Evolutionary conservation across 257 asterid species (phyloP).

Genomic region (Solanum acaule): DNA sequence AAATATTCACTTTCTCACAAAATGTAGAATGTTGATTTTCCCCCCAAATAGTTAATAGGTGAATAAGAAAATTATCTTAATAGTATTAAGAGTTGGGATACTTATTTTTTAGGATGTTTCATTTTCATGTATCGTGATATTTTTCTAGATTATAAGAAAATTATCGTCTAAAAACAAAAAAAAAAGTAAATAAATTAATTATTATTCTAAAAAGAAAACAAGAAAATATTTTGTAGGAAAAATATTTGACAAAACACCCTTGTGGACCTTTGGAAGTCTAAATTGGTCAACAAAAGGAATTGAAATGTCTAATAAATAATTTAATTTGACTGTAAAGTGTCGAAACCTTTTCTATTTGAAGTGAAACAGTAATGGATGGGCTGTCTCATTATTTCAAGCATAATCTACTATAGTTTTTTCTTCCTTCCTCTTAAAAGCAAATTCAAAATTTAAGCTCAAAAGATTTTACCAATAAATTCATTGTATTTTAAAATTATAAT

Average conservation of each 20-base stretch:
- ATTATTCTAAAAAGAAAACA: too few relatives aligned
- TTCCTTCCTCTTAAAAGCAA: neutral
- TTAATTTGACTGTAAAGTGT: neutral
- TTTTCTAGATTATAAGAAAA: neutral
- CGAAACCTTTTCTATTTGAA: neutral
- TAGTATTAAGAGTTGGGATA: neutral
- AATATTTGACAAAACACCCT: too few relatives aligned
- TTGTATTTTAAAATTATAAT: too few relatives aligned
- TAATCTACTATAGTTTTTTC: neutral
- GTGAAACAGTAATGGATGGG: neutral
- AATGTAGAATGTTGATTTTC: neutral
- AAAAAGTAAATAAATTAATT: too few relatives aligned
- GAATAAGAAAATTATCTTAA: neutral
- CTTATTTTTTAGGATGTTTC: neutral
- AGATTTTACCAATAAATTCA: too few relatives aligned
- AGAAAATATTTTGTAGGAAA: too few relatives aligned
- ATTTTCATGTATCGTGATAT: too few relatives aligned
- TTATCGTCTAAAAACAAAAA: neutral
- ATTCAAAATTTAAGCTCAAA: neutral
- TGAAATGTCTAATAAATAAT: neutral
- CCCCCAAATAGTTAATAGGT: neutral
- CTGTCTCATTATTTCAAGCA: neutral
- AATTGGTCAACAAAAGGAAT: neutral
- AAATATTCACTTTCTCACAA: neutral
- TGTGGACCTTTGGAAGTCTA: neutral